phyloP scores from a whole-genome alignment of 805 yeast species.

The Saturnispora galanensis region DNA sequence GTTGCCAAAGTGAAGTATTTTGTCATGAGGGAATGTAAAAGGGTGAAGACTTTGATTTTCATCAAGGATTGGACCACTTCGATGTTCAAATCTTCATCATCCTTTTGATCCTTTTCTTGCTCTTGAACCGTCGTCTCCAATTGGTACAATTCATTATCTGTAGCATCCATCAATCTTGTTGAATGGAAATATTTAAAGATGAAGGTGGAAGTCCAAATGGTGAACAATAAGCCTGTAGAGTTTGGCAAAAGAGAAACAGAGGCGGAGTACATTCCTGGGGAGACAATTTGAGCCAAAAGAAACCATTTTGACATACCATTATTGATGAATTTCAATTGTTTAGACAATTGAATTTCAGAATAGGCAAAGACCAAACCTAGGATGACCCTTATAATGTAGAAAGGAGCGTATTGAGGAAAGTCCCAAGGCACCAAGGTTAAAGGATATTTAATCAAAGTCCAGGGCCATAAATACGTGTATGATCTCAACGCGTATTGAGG shows the following conservation, averaged over 20 bases:
- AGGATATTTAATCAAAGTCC: constrained; percentile 22
- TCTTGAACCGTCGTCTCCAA: constrained; percentile 13
- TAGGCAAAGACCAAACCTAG: constrained; percentile 32
- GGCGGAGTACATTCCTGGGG: constrained; percentile 86
- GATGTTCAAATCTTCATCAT: constrained; percentile 9
- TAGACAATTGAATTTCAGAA: constrained; percentile 46
- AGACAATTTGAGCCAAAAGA: constrained; percentile 46
- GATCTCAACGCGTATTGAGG: constrained; percentile 84
- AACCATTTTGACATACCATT: constrained; percentile 45
- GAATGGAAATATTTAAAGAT: constrained; percentile 28
- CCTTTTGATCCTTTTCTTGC: constrained; percentile 8
- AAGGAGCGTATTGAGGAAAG: constrained; percentile 24
- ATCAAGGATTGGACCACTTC: constrained; percentile 12
- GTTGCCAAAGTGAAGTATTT: constrained; percentile 26
- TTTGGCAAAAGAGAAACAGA: constrained; percentile 81
- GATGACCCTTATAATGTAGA: constrained; percentile 44
- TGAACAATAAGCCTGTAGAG: constrained; percentile 55
- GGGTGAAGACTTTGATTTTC: constrained; percentile 9
- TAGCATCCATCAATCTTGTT: constrained; percentile 14
- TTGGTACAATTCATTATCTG: constrained; percentile 14
- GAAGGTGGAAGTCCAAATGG: constrained; percentile 34
- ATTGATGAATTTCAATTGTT: constrained; percentile 31
- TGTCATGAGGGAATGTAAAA: constrained; percentile 13
- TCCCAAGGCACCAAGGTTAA: constrained; percentile 10
- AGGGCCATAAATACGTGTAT: constrained; percentile 63